These are phyloP conservation scores for Chlorella sp. DNA, from an alignment of 139 green algal species.

Conservation along the genomic window DNA sequence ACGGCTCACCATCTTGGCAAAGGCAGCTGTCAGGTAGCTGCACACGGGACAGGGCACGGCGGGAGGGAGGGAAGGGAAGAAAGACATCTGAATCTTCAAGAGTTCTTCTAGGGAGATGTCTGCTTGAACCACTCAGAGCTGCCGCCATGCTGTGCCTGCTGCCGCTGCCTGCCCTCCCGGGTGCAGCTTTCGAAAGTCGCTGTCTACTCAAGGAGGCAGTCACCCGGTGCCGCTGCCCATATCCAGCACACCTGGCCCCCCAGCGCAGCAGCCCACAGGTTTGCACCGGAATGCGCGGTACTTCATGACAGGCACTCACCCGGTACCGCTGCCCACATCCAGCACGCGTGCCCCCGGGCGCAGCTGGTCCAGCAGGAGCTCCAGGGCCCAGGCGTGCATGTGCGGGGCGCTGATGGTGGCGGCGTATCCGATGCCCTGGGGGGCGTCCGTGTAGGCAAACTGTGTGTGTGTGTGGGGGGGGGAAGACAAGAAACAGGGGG, in stretches of 20 bases:
- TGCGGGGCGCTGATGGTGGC: constrained; percentile 91
- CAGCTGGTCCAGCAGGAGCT: constrained; percentile 75
- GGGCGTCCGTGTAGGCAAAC: constrained; percentile 13
- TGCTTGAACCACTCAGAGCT: background rate
- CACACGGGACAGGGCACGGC: background rate
- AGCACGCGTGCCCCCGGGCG: constrained; percentile 74
- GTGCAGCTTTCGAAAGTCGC: too few relatives aligned
- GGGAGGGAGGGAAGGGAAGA: background rate
- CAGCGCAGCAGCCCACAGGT: background rate
- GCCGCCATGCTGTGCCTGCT: background rate
- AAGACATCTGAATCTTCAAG: too few relatives aligned
- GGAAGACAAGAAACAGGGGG: background rate
- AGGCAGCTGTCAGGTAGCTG: constrained; percentile 79
- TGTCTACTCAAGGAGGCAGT: too few relatives aligned
- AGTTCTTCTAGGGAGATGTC: too few relatives aligned
- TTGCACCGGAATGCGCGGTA: background rate
- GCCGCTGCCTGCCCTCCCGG: background rate
- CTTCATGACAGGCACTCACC: background rate
- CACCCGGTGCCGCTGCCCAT: background rate
- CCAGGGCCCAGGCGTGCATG: constrained; percentile 92
- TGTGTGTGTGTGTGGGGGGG: background rate
- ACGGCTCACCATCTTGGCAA: constrained; percentile 75
- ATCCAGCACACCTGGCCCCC: background rate
- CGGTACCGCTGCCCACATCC: constrained; percentile 86
- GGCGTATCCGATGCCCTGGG: constrained; percentile 30